Conservation (phyloP, 176 grass and related monocot genomes). For the Carex cristatella region DNA sequence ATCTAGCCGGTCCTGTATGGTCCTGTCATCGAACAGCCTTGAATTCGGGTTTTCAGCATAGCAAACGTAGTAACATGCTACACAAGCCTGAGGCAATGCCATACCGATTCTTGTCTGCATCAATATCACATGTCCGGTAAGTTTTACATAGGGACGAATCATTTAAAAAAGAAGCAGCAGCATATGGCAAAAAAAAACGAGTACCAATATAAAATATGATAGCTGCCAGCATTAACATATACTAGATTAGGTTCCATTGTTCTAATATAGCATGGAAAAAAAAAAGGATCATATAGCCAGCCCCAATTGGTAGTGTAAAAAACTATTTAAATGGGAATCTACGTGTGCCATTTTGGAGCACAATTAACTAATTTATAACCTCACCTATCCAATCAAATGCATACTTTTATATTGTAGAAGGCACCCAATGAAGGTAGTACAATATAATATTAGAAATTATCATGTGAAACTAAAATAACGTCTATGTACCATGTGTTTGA, state of each 20-base stretch:
- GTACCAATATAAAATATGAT: neutral
- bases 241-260: neutral
- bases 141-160: neutral
- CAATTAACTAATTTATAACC: constrained; percentile 6
- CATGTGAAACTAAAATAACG: neutral
- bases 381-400: neutral
- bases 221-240: neutral
- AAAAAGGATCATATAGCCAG: neutral
- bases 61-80: constrained; percentile 93
- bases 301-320: neutral
- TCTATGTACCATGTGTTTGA: neutral
- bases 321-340: neutral
- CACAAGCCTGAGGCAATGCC: constrained; percentile 95
- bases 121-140: neutral
- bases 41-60: constrained; percentile 68
- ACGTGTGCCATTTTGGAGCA: neutral
- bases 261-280: neutral
- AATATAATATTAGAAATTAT: neutral
- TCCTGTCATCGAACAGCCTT: constrained; percentile 48
- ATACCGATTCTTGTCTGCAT: constrained; percentile 89
- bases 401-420: constrained; percentile 1
- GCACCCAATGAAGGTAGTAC: neutral
- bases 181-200: neutral
- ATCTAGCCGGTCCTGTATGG: constrained; percentile 35
- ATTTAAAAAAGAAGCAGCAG: neutral